Percentiles rank a stretch among this genome's conserved stretches.
These are phyloP conservation scores for Pilobolus umbonatus DNA, from an alignment of 192 early-diverging fungal species.

Conservation along the genomic window DNA sequence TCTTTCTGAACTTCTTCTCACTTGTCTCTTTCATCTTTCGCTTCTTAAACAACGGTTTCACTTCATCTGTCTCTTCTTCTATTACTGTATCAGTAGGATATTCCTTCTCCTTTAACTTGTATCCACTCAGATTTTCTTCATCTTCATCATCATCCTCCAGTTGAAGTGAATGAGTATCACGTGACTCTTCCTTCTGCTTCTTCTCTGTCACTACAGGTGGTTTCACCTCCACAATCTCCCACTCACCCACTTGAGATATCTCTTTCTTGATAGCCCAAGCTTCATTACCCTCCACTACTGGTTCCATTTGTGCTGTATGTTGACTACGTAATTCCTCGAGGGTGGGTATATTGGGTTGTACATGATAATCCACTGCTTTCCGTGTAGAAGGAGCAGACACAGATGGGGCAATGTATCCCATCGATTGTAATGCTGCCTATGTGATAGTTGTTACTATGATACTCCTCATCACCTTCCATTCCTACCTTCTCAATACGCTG, in stretches of 20 bases:
- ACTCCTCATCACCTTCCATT: not conserved
- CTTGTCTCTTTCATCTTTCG: conserved; percentile 28
- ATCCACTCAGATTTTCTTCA: conserved; percentile 41
- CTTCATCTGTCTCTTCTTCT: conserved; percentile 15
- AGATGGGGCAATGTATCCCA: not conserved
- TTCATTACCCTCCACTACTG: conserved; percentile 1
- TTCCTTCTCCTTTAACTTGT: conserved; percentile 52
- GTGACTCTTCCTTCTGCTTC: not conserved
- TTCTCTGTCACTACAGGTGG: not conserved
- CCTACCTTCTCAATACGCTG: conserved; percentile 57
- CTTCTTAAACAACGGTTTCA: conserved; percentile 42
- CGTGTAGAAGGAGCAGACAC: not conserved
- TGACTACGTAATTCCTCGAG: conserved; percentile 4
- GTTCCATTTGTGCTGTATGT: not conserved
- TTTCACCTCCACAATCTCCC: conserved; percentile 9
- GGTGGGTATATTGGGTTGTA: not conserved
- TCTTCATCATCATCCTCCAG: conserved; percentile 40
- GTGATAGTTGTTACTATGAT: not conserved
- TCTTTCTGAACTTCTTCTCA: not conserved
- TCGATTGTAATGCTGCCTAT: conserved; percentile 6
- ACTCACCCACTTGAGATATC: conserved; percentile 12
- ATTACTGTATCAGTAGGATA: conserved; percentile 22
- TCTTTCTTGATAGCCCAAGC: conserved; percentile 9
- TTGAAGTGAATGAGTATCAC: conserved; percentile 14
- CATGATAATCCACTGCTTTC: conserved; percentile 6